phyloP scores from a whole-genome alignment of 1,284 basidiomycete species.

The Farysia itapuensis region DNA sequence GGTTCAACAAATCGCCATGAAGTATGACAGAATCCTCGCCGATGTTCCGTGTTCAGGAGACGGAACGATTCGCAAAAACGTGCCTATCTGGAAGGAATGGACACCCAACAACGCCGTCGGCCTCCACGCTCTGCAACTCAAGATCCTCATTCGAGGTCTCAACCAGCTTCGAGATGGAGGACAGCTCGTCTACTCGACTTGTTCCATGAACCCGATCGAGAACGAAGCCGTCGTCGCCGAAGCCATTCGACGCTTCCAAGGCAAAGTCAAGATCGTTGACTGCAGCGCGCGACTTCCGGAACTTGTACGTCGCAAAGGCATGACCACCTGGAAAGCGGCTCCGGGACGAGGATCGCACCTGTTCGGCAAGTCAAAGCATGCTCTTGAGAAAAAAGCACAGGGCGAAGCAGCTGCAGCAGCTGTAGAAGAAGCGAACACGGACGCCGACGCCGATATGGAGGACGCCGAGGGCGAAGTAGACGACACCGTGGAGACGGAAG shows the following conservation, averaged over 20 bases:
- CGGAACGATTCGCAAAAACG: conserved; percentile 91
- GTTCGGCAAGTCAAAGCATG: conserved; percentile 35
- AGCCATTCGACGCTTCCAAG: conserved; percentile 60
- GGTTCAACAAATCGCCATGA: conserved; percentile 63
- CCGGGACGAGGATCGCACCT: conserved; percentile 50
- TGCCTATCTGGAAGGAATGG: conserved; percentile 95
- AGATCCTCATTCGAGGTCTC: conserved; percentile 90
- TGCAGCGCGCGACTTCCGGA: conserved; percentile 72
- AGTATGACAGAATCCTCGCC: conserved; percentile 91
- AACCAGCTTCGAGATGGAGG: conserved; percentile 82
- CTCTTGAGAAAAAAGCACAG: conserved; percentile 8
- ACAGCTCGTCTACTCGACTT: conserved; percentile 95
- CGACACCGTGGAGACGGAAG: conserved; percentile 4
- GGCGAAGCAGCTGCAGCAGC: conserved; percentile 7
- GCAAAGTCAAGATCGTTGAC: conserved; percentile 80
- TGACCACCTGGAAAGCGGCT: conserved; percentile 54
- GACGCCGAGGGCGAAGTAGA: conserved; percentile 29
- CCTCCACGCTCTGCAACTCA: conserved; percentile 86
- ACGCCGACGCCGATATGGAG: conserved; percentile 23
- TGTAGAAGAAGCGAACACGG: conserved; percentile 10
- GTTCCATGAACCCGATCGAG: conserved; percentile 94
- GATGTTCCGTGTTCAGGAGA: conserved; percentile 98
- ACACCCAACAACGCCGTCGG: conserved; percentile 84
- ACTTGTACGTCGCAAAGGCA: conserved; percentile 67
- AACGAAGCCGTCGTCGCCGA: conserved; percentile 95